These are phyloP conservation scores for Stenogyne calaminthoides DNA, from an alignment of 305 asterid species.

Conservation along the genomic window DNA sequence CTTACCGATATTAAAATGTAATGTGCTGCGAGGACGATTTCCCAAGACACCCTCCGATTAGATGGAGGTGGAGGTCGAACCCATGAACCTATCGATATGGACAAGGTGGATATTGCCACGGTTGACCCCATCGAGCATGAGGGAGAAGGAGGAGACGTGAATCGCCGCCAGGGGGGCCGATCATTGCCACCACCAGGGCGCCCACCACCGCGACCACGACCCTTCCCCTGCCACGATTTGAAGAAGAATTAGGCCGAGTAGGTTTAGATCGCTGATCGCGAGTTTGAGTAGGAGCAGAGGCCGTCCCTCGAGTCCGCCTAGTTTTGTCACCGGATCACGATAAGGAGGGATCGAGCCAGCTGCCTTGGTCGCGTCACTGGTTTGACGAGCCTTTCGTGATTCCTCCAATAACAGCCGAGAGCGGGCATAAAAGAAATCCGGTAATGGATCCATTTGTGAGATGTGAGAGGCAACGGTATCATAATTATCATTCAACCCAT, in stretches of 20 bases:
- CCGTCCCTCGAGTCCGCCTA: background rate
- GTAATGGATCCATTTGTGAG: background rate
- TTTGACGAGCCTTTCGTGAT: background rate
- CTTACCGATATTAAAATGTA: background rate
- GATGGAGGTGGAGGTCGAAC: background rate
- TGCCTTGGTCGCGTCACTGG: background rate
- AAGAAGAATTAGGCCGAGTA: background rate
- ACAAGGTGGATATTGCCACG: background rate
- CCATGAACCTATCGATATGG: background rate
- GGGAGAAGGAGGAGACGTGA: background rate
- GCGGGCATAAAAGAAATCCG: background rate
- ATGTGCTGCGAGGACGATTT: background rate
- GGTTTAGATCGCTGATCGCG: background rate
- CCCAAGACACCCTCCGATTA: background rate
- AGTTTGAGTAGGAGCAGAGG: background rate
- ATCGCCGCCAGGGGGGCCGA: background rate
- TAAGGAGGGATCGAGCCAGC: background rate
- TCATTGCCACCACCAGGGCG: background rate
- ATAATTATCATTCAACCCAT: background rate
- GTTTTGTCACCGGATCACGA: background rate
- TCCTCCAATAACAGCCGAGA: background rate
- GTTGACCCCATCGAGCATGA: background rate
- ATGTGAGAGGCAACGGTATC: background rate
- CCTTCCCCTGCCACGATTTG: background rate
- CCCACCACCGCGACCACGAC: background rate